Evolutionary conservation across 495 filamentous ascomycete genomes (phyloP), one percentile per base, ranked within the genome.

Genomic region (Talaromyces borbonicus): DNA sequence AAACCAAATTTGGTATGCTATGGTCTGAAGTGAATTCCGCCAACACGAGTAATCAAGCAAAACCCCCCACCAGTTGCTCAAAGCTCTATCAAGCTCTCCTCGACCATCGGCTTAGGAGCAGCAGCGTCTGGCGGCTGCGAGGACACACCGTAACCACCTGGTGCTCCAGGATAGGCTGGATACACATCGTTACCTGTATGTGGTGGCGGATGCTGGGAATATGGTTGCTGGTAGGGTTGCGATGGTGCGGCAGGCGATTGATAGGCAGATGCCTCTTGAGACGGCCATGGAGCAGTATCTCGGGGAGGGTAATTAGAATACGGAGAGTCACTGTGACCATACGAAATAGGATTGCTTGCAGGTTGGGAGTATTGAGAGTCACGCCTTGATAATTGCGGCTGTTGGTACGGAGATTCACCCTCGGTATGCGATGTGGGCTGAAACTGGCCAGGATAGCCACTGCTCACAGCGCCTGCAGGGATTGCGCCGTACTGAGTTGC

Each of bases 31-130:
- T 31, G 42, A 14, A 15, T 9, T 9, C 39, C 9, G 3, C 20
- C 22, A 16, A 43, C 8, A 40, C 32, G 22, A 22, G 9, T 16
- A 22, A 38, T 20, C 19, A 20, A 9, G 18, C n/a, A 5, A 11
- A 38, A n/a, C n/a, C 35, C n/a, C 20, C 24, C 25, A 43, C 16
- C 18, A 6, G 12, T 16, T 24, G 19, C 19, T 51, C 65, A 77
- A 46, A 77, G 60, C 53, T 97, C 90, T 65, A 97, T 97, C 61
- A 97, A 66, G 55, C 84, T 89, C 64, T 97, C 90, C 63, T 97
- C 90, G 47, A 87, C 71, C 23, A 48, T 63, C 11, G 78, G 74
- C 8, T 78, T 71, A 45, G 78, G 69, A 14, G 64, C 60, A 25
- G 65, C 35, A 16, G 65, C 57, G 43, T 66, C 59, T 50, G 63